These are phyloP conservation scores for Tephrocybe sp. DNA, from an alignment of 768 basidiomycete genomes.

Conservation along the genomic window DNA sequence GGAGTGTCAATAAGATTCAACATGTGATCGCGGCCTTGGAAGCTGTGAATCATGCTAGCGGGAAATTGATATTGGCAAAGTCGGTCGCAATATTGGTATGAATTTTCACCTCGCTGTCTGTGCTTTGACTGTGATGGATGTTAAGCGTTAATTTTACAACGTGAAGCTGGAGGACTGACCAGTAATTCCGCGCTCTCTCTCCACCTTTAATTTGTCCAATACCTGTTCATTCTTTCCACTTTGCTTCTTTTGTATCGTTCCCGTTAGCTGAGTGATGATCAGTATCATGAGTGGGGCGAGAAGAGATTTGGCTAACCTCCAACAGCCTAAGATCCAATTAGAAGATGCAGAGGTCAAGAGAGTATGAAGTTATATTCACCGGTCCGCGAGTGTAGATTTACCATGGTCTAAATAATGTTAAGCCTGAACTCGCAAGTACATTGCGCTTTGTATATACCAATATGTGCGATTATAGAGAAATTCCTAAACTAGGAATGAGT, in stretches of 20 bases:
- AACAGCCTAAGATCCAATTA: conserved; percentile 49
- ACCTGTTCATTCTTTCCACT: conserved; percentile 80
- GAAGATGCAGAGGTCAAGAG: conserved; percentile 4
- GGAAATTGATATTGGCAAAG: conserved; percentile 5
- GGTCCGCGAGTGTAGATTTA: conserved; percentile 91
- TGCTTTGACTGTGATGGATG: conserved; percentile 71
- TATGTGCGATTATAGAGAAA: conserved; percentile 96
- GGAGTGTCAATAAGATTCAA: conserved; percentile 98
- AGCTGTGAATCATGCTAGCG: conserved; percentile 74
- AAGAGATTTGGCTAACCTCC: conserved; percentile 52
- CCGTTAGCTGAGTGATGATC: conserved; percentile 65
- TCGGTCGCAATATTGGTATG: neutral
- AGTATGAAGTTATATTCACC: conserved; percentile 49
- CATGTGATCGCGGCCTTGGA: conserved; percentile 59
- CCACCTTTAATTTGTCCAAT: conserved; percentile 93
- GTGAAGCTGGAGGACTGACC: conserved; percentile 39
- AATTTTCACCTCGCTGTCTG: conserved; percentile 79
- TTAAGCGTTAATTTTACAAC: neutral
- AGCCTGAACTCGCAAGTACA: too few species aligned
- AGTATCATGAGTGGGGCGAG: conserved; percentile 6
- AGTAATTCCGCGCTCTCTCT: conserved; percentile 95
- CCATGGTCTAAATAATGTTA: conserved; percentile 66
- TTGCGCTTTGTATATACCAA: conserved; percentile 65
- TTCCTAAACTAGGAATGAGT: conserved; percentile 50
- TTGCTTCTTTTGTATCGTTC: conserved; percentile 72